Conservation (phyloP, 805 yeast species). For the Candida hispaniensis region DNA sequence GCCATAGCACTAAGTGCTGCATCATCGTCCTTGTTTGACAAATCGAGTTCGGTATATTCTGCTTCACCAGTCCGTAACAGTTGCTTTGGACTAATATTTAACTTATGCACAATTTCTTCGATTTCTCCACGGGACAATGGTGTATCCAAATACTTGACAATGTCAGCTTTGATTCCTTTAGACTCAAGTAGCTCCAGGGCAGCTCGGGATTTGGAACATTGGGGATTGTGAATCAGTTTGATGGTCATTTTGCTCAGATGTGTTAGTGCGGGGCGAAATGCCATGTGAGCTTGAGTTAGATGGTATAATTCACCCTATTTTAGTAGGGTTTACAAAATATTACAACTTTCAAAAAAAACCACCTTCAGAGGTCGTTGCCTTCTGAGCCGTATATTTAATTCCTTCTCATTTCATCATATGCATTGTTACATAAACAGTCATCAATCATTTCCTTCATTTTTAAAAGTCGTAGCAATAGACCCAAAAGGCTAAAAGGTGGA, state of each 20-base stretch:
- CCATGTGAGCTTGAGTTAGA: too few relatives aligned
- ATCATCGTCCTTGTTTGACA: background rate
- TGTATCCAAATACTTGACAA: slow-evolving; percentile 9
- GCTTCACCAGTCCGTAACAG: slow-evolving; percentile 11
- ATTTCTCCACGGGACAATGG: slow-evolving; percentile 5
- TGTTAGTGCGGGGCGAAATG: too few relatives aligned
- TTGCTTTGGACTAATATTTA: slow-evolving; percentile 2
- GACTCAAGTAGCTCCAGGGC: slow-evolving; percentile 10
- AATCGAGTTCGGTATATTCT: slow-evolving; percentile 1
- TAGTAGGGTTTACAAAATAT: too few relatives aligned
- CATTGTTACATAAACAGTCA: too few relatives aligned
- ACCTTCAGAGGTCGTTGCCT: too few relatives aligned
- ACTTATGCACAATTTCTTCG: background rate
- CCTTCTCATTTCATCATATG: too few relatives aligned
- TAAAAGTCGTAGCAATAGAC: too few relatives aligned
- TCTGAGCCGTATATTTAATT: too few relatives aligned
- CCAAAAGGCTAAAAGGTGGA: too few relatives aligned
- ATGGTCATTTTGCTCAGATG: slow-evolving; percentile 1
- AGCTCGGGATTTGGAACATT: slow-evolving; percentile 15
- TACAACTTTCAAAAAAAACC: too few relatives aligned
- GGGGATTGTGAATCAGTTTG: slow-evolving; percentile 13
- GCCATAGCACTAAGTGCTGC: slow-evolving; percentile 6
- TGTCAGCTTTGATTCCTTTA: slow-evolving; percentile 1
- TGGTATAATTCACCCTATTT: too few relatives aligned
- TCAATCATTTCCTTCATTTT: too few relatives aligned